Evolutionary conservation across 2,329 filamentous ascomycete genomes (phyloP), one percentile per base, ranked within the genome.

Genomic region (Elsinoe australis): DNA sequence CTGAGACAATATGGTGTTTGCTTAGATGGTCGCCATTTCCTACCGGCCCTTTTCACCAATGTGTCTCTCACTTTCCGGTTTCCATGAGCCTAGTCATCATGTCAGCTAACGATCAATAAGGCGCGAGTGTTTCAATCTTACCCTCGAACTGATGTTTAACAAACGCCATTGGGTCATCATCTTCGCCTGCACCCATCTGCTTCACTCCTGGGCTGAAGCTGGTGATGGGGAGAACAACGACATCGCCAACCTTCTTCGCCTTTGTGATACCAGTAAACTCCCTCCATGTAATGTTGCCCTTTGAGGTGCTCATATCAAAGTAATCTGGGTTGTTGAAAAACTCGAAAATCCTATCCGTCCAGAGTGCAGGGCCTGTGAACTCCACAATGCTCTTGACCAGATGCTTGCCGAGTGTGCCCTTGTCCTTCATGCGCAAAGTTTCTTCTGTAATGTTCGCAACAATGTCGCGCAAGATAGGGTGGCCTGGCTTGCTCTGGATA

Each of bases 81-180:
- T 87, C 83, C 83, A 87, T 3, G 81, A 82, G 41, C 83, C 83
- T 87, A 58, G n/a, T 28, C 5, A 22, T 47, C 17, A 17, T 21
- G 18, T 47, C 24, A 51, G 15, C 41, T 41, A 10, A 19, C 29
- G 18, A 31, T 14, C 33, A 7, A 31, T 6, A 14, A 9, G 17
- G 32, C n/a, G 10, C 26, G 36, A 36, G 21, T 5, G 19, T 21
- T 39, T 49, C n/a, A 49, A 44, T 65, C 75, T 56, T 71, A 94
- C 90, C 92, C 72, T 94, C 87, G 65, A 98, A 98, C 49, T 88
- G 82, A 69, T 98, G 92, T 69, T 92, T 89, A 52, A 98, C 92
- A 72, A 94, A 96, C 1, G 92, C 92, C 87, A 95, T 90, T 1
- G 88, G 87, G 63, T 96, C 84, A 56, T 95, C 87, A 33, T 82